phyloP scores from a whole-genome alignment of 164 flowering plant species.

The Chimonanthus praecox region DNA sequence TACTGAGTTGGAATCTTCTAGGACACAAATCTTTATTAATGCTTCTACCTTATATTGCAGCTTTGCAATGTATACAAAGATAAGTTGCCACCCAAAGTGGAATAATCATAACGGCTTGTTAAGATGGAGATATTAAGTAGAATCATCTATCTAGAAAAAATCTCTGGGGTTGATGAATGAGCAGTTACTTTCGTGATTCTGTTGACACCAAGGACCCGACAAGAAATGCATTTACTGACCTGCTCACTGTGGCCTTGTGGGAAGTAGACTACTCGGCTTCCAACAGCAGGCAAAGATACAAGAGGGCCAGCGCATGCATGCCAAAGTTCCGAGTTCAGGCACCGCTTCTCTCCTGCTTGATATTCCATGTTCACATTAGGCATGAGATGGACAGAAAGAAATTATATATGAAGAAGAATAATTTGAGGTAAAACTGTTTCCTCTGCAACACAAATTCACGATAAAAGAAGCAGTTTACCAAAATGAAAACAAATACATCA shows the following conservation, averaged over 20 bases:
- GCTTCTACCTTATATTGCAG: neutral
- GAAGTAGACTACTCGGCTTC: conserved; percentile 86
- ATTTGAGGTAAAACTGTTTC: neutral
- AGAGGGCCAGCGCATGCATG: conserved; percentile 99
- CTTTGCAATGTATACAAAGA: neutral
- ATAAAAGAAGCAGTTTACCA: neutral
- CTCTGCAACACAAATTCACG: too few species aligned
- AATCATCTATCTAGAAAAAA: too few species aligned
- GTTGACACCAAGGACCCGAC: neutral
- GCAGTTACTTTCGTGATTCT: too few species aligned
- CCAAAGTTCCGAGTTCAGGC: conserved; percentile 89
- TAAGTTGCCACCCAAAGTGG: neutral
- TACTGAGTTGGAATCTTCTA: neutral
- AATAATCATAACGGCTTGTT: too few species aligned
- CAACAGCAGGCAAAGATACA: conserved; percentile 82
- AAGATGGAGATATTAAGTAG: too few species aligned
- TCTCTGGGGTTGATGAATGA: too few species aligned
- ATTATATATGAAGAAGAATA: neutral
- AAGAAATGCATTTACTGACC: conserved; percentile 29
- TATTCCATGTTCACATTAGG: neutral
- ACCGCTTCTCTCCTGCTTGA: conserved; percentile 65
- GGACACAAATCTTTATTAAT: neutral
- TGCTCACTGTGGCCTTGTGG: conserved; percentile 97
- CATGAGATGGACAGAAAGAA: conserved; percentile 1
- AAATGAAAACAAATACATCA: neutral